Percentiles rank a stretch among this genome's conserved stretches.
phyloP scores from a whole-genome alignment of 306 rosid genomes.

The Prunus campanulata region DNA sequence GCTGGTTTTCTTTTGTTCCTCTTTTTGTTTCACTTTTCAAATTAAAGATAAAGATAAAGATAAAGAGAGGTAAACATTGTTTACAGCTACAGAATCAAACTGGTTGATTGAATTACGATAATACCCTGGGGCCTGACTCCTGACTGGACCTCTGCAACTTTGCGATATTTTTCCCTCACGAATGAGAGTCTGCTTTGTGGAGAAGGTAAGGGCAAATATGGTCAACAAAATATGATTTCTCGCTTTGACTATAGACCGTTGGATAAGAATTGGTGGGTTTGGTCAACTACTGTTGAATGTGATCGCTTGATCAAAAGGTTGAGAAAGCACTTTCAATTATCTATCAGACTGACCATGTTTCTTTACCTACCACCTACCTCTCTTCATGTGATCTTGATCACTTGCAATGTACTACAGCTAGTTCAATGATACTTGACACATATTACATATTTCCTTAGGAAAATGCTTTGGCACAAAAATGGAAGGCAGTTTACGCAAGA shows the following conservation, averaged over 20 bases:
- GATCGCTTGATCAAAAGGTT: slow-evolving; percentile 21
- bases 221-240: background rate
- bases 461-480: too few species aligned
- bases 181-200: background rate
- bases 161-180: background rate
- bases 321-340: background rate
- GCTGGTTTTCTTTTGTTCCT: background rate
- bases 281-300: slow-evolving; percentile 36
- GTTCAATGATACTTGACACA: background rate
- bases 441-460: background rate
- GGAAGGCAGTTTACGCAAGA: too few species aligned
- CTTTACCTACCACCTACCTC: background rate
- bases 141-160: background rate
- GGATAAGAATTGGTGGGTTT: slow-evolving; percentile 42
- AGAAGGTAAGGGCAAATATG: slow-evolving; percentile 12
- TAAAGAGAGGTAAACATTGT: slow-evolving; percentile 18
- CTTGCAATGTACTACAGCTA: background rate
- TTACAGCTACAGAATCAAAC: slow-evolving; percentile 3
- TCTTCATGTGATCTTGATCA: background rate
- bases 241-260: slow-evolving; percentile 18
- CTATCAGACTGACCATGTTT: background rate
- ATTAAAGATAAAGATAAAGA: slow-evolving; percentile 5
- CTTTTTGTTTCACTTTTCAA: background rate
- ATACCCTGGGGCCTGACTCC: slow-evolving; percentile 4
- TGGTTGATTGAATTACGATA: slow-evolving; percentile 6